Percentiles rank a stretch among this genome's conserved stretches.
Conservation (phyloP, 768 basidiomycete genomes). For the Auriscalpium microsporum region DNA sequence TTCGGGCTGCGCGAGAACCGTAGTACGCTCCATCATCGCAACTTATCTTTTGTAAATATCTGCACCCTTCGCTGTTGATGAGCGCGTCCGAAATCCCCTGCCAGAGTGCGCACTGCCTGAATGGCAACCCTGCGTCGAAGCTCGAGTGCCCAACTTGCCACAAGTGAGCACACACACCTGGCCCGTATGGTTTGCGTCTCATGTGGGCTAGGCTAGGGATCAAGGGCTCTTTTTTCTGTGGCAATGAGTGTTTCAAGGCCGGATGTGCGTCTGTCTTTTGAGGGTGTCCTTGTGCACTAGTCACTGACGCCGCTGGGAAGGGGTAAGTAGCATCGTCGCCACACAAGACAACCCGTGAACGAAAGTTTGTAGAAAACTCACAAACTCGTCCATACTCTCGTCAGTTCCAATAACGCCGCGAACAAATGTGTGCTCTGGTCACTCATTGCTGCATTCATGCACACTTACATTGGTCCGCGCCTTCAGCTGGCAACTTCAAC, state of each 20-base stretch:
- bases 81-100: constrained; percentile 38
- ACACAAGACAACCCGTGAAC: not conserved
- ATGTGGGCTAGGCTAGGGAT: constrained; percentile 55
- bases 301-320: constrained; percentile 12
- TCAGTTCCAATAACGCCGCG: constrained; percentile 22
- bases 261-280: constrained; percentile 55
- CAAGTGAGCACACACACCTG: constrained; percentile 47
- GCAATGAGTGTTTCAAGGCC: constrained; percentile 93
- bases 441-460: not conserved
- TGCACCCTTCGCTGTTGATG: constrained; percentile 21
- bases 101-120: constrained; percentile 63
- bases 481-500: constrained; percentile 65
- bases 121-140: constrained; percentile 76
- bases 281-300: not conserved
- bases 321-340: constrained; percentile 17
- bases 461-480: not conserved
- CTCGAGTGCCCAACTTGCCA: constrained; percentile 92
- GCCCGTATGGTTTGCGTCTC: constrained; percentile 2
- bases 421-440: constrained; percentile 17
- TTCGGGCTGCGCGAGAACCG: too few relatives aligned
- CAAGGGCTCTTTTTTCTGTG: constrained; percentile 83
- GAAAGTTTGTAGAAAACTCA: constrained; percentile 58
- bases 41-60: not conserved
- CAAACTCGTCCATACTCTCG: constrained; percentile 67
- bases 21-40: too few relatives aligned